Conservation (phyloP, 1,284 basidiomycete genomes). For the Tetrapyrgos nigripes region DNA sequence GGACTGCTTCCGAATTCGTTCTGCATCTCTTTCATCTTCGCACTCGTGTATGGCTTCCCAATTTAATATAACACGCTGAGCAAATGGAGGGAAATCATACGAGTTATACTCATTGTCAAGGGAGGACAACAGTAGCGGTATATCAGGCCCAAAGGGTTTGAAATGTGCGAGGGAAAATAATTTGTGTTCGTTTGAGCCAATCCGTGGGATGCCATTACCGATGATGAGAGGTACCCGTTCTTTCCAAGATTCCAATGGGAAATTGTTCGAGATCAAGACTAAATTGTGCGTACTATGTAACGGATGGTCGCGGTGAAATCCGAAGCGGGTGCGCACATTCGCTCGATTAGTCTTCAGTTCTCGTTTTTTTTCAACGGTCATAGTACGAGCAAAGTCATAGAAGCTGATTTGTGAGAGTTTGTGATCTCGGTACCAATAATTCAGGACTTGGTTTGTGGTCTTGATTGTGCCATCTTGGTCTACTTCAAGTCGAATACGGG, state of each 20-base stretch:
- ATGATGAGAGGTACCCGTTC: constrained; percentile 20
- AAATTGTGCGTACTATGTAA: constrained; percentile 20
- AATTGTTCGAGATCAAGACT: no score
- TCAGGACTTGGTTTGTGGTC: constrained; percentile 1
- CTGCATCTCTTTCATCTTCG: constrained; percentile 38
- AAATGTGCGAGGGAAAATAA: constrained; percentile 32
- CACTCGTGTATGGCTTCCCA: constrained; percentile 41
- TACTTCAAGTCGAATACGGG: not conserved
- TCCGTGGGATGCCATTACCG: constrained; percentile 30
- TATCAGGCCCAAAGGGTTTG: constrained; percentile 25
- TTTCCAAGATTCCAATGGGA: constrained; percentile 12
- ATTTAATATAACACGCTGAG: constrained; percentile 27
- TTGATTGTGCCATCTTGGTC: not conserved
- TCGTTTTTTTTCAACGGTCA: not conserved
- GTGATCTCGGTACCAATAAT: constrained; percentile 7
- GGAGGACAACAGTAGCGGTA: not conserved
- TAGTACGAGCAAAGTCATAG: constrained; percentile 13
- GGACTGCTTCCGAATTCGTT: constrained; percentile 14
- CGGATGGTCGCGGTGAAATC: not conserved
- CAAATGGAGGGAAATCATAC: constrained; percentile 19
- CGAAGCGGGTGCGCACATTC: no score
- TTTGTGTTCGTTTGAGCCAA: constrained; percentile 11
- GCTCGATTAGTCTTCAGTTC: not conserved
- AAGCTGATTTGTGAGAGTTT: not conserved
- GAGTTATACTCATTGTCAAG: not conserved